Base-by-base conservation (phyloP, 352 stramenopile species). In the Pythium volutum region DNA sequence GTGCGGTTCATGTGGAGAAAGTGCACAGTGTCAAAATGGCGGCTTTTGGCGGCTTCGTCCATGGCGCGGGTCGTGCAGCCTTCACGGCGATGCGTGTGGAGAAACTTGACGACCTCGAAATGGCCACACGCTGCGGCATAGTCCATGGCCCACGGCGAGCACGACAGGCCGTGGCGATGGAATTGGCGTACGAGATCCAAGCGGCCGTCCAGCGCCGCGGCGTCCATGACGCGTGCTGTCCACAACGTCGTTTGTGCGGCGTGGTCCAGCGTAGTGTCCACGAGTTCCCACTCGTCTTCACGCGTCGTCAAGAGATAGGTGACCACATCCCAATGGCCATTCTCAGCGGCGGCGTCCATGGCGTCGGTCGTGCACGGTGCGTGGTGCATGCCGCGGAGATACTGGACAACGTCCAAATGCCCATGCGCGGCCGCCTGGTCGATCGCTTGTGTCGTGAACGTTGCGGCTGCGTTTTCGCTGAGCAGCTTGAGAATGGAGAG, bases 11-110 rank as follows among this genome's bases (percentile, higher is more conserved):
- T 31, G 29, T 55, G 59, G 6, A 75, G 60, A 53, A 66, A 75
- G 18, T 53, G 63, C 3, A 75, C 33, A 7, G 67, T 39, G 23
- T 75, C 41, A 2, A 72, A 33, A 45, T 67, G 60, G 8, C 68
- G 53, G 48, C 26, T 23, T 31, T 14, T 48, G 22, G 59, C 64
- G 7, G 68, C 59, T 51, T 42, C 31, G 49, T 69, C 60, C 55
- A 73, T 75, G 22, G 68, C 64, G 25, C 33, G 33, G 8, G 42
- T 62, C n/a, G 64, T 67, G 4, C 68, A 75, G 45, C 45, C 45
- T 51, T 51, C 45, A 5, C 10, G 18, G 22, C 45, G 45, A 29
- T 51, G 14, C 45, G 45, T 31, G 11, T 51, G 45, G 23, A 51
- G 45, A 22, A 51, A 51, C 45, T 34, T 22, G 14, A 51, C 45